Base-by-base conservation (phyloP, 345 rosid species). In the Jatropha curcas region DNA sequence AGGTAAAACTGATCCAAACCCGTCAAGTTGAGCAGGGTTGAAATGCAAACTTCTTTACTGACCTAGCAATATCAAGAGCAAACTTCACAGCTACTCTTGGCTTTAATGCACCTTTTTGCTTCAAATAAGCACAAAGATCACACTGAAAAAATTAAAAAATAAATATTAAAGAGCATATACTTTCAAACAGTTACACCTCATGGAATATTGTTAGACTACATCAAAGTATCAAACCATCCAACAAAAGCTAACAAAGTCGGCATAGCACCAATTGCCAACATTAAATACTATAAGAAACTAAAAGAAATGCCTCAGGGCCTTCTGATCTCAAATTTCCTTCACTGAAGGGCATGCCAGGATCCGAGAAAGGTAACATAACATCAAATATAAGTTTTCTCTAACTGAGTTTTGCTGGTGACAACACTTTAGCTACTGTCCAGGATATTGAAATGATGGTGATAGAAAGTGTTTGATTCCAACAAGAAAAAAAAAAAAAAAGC, bases 21-120 rank as follows among this genome's bases (percentile, higher is more conserved):
- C n/a, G n/a, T n/a, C n/a, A n/a, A n/a, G n/a, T n/a, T n/a, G n/a
- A n/a, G n/a, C n/a, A n/a, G n/a, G n/a, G n/a, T n/a, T n/a, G n/a
- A 12, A 7, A 31, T 7, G 24, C 48, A 71, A 77, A 51, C 51
- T 9, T 48, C 33, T 37, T 10, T 69, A 67, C 85, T 69, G 37
- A 89, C 95, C 95, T 87, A 64, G 97, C 92, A 82, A 90, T 86
- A 78, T 92, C 96, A 77, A 92, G 96, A 4, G 93, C 91, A 45
- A 92, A 90, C 77, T 83, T 90, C 75, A 92, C 89, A 74, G 96
- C 97, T 45, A 70, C 76, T 53, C 76, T 83, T 60, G 88, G 87
- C 83, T 80, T 76, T 60, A 92, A 80, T 50, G 92, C 79, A 56
- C 89, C 86, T 76, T 84, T 90, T 67, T 68, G 81, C 78, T 86